These are phyloP conservation scores for Cordyceps javanica DNA, from an alignment of 2,329 filamentous ascomycete species.

Conservation along the genomic window DNA sequence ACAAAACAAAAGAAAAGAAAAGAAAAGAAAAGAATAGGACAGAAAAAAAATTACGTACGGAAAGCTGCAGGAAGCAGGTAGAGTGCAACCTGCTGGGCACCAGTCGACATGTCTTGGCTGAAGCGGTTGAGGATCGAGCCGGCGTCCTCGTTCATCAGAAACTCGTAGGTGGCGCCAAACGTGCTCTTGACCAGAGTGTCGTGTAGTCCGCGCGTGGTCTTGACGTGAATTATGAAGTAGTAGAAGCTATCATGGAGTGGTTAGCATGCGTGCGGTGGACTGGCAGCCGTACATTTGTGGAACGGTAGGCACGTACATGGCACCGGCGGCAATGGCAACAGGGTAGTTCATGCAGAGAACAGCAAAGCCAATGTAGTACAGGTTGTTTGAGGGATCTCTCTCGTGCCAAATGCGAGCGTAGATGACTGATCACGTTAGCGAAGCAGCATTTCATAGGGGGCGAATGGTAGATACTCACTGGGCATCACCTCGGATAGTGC, in stretches of 20 bases:
- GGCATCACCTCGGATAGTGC: not conserved
- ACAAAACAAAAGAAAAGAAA: no score
- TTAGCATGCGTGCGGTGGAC: no score
- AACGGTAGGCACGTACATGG: no score
- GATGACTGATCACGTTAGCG: no score
- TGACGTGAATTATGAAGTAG: not conserved
- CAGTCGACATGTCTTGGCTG: slow-evolving; percentile 21
- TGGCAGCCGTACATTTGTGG: no score
- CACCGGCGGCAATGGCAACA: no score
- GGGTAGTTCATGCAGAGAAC: not conserved
- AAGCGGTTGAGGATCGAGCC: slow-evolving; percentile 19
- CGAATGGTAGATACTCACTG: no score
- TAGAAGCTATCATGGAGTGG: not conserved
- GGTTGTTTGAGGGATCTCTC: not conserved
- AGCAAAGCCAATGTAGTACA: slow-evolving; percentile 3
- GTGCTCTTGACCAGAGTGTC: not conserved
- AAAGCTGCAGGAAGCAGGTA: not conserved
- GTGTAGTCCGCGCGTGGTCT: not conserved
- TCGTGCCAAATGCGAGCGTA: slow-evolving; percentile 12
- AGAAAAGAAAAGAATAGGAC: no score
- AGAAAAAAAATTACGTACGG: no score
- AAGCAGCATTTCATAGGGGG: no score
- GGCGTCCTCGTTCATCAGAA: slow-evolving; percentile 15
- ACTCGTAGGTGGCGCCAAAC: not conserved
- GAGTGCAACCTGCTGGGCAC: not conserved